Base-by-base conservation (phyloP, 768 basidiomycete genomes). In the Dacryopinax spathularia region DNA sequence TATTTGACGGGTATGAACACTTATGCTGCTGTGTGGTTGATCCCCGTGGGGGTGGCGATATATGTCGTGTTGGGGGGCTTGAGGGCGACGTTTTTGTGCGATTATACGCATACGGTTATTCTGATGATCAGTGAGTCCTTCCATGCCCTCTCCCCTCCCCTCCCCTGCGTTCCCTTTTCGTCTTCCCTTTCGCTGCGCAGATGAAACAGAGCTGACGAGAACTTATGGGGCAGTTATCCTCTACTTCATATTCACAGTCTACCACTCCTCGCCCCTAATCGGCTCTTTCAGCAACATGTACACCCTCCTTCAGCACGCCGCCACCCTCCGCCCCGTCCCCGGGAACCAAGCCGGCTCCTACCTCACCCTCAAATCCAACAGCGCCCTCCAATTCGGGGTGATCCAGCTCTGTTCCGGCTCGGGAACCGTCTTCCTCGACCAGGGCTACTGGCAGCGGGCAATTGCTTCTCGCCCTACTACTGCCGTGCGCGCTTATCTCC, bases 371-470 rank as follows among this genome's bases (percentile, higher is more conserved):
- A n/a, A n/a, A n/a, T 87, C 84, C n/a, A 80, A 82, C 72, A 80
- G 84, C 59, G 89, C 88, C 2, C 72, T 91, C 18, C 85, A 90
- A 63, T 91, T 92, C 65, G 86, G 91, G 20, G 84, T 93, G 18
- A 87, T 94, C 74, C 93, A 92, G 72, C 73, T 91, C 67, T 84
- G 89, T 62, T 90, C 91, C 1, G 91, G 92, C 72, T 91, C 91
- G 68, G 78, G 81, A 27, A 82, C 80, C 10, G 82, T 84, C 2
- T 73, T 82, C 69, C 79, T 82, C 68, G 81, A 82, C 65, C 85
- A 89, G 69, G 86, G 89, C 0, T 97, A 95, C 74, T 95, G 89
- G 86, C 90, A 92, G 70, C 81, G 91, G 13, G 92, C 92, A 1
- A 91, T 96, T 70, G 93, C 94, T 1, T 87, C 85, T 65, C 77